Evolutionary conservation across 768 basidiomycete genomes (phyloP).

Genomic region (Tremella fuciformis): DNA sequence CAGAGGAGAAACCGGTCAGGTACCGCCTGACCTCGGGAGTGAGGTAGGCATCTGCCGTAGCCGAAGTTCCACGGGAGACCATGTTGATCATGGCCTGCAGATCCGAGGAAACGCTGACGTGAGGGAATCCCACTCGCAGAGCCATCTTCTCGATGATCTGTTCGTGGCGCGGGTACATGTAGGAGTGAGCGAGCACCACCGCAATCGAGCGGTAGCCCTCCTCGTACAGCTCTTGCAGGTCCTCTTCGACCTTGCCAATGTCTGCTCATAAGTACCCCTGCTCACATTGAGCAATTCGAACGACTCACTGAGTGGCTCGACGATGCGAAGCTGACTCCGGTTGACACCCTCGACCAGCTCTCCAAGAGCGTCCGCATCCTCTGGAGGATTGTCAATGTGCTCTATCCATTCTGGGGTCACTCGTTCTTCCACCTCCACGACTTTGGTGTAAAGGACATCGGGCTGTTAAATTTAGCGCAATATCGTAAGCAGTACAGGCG

Average conservation of each 20-base stretch:
- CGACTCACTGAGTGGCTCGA: conserved; percentile 66
- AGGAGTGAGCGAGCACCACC: conserved; percentile 85
- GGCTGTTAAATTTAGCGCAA: conserved; percentile 61
- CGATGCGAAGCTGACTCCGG: conserved; percentile 81
- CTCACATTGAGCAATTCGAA: no score
- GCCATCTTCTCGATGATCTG: conserved; percentile 69
- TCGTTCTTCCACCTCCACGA: conserved; percentile 75
- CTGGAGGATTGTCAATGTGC: no score
- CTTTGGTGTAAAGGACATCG: conserved; percentile 68
- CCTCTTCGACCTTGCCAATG: conserved; percentile 56
- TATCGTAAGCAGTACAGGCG: no score
- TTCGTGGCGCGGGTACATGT: conserved; percentile 86
- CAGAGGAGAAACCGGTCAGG: conserved; percentile 84
- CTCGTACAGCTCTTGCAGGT: conserved; percentile 69
- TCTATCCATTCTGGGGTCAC: conserved; percentile 59
- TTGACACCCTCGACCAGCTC: conserved; percentile 73
- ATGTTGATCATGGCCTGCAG: conserved; percentile 55
- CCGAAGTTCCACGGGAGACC: conserved; percentile 86
- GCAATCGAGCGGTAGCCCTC: conserved; percentile 83
- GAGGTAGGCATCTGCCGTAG: conserved; percentile 91
- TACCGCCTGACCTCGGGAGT: conserved; percentile 82
- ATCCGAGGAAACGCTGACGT: conserved; percentile 72
- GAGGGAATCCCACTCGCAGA: conserved; percentile 69
- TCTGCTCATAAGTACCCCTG: no score
- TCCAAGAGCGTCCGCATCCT: conserved; percentile 17